A percentile compares a stretch with the other conserved stretches of the same genome.
Evolutionary conservation across 2,329 filamentous ascomycete species (phyloP).

Genomic region (Paecilomyces sp.): DNA sequence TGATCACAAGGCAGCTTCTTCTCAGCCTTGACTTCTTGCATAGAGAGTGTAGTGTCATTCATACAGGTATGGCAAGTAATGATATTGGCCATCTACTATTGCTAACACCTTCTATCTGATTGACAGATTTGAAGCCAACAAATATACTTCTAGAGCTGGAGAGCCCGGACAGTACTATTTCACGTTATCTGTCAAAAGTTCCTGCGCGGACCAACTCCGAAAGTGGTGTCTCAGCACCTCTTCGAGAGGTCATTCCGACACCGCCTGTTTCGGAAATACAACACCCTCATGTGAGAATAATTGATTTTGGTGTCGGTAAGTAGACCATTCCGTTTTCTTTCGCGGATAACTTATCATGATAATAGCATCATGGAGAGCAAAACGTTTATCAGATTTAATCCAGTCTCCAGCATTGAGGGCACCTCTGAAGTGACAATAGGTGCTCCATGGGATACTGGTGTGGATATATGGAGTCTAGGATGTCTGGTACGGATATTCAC

Average conservation of each 20-base stretch:
- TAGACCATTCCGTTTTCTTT: not conserved
- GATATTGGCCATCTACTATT: not conserved
- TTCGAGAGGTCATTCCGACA: not conserved
- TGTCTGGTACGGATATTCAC: constrained; percentile 12
- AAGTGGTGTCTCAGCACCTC: not conserved
- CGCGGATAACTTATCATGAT: not conserved
- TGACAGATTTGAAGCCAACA: constrained; percentile 16
- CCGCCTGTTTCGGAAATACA: not conserved
- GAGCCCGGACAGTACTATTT: constrained; percentile 5
- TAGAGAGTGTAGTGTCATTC: constrained; percentile 14
- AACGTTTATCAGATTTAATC: not conserved
- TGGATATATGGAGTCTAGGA: constrained; percentile 24
- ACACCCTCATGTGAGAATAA: not conserved
- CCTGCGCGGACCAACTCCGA: not conserved
- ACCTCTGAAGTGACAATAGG: constrained; percentile 9
- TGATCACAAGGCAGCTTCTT: constrained; percentile 16
- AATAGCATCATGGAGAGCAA: not conserved
- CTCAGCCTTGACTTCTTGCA: constrained; percentile 17
- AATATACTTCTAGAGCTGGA: constrained; percentile 18
- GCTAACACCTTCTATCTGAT: not conserved
- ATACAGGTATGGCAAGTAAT: constrained; percentile 15
- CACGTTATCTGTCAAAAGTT: not conserved
- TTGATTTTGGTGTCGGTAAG: not conserved
- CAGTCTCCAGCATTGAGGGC: not conserved
- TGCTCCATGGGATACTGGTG: constrained; percentile 14